These are phyloP conservation scores for Cercospora sp. DNA, from an alignment of 2,329 filamentous ascomycete genomes.

Conservation along the genomic window DNA sequence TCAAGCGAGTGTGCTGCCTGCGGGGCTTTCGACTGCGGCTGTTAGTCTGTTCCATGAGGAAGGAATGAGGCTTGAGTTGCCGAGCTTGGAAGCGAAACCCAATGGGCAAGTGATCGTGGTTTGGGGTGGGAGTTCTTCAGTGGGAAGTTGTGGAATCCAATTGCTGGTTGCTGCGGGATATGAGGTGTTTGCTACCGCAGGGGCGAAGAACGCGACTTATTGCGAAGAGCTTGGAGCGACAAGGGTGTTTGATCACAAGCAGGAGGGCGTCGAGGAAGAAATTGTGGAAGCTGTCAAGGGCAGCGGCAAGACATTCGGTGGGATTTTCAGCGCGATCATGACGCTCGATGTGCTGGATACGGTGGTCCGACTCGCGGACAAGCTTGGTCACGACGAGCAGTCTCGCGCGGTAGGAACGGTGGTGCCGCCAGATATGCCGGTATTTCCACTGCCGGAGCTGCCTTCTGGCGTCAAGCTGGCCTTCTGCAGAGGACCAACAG, in stretches of 20 bases:
- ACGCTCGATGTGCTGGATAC: not conserved
- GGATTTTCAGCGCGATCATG: not conserved
- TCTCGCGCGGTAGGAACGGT: too few relatives aligned
- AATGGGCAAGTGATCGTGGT: too few relatives aligned
- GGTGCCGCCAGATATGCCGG: too few relatives aligned
- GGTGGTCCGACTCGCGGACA: not conserved
- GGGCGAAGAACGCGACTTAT: not conserved
- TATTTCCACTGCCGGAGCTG: too few relatives aligned
- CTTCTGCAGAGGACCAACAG: too few relatives aligned
- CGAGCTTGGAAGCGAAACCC: not conserved
- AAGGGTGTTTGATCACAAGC: not conserved
- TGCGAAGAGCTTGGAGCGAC: not conserved
- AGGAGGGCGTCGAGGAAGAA: not conserved
- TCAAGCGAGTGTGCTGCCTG: too few relatives aligned
- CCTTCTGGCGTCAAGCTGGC: too few relatives aligned
- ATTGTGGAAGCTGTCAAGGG: not conserved
- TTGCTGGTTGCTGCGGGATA: not conserved
- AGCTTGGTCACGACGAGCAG: not conserved
- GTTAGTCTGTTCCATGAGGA: not conserved
- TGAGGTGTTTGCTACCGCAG: not conserved
- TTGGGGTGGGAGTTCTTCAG: too few relatives aligned
- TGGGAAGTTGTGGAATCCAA: too few relatives aligned
- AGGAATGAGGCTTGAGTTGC: constrained; percentile 19
- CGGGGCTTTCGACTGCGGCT: too few relatives aligned
- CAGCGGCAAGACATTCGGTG: not conserved